phyloP scores from a whole-genome alignment of 2,329 filamentous ascomycete species.

The Lasiodiplodia gonubiensis region DNA sequence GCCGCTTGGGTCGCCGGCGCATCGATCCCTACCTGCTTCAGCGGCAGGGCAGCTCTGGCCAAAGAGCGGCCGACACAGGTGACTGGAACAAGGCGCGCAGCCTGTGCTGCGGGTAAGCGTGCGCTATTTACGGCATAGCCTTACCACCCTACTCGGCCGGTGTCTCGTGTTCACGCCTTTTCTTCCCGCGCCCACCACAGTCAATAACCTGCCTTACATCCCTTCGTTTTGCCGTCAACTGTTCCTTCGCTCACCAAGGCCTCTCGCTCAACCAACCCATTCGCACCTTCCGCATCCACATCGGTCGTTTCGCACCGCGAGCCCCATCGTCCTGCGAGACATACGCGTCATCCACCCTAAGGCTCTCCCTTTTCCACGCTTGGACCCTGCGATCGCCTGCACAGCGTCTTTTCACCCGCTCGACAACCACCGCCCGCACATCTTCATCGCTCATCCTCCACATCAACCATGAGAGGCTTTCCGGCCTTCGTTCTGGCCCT shows the following conservation, averaged over 20 bases:
- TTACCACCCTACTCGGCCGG: not conserved
- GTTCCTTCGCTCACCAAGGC: conserved; percentile 24
- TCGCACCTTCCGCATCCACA: conserved; percentile 12
- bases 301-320: not conserved
- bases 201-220: conserved; percentile 5
- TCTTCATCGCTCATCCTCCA: not conserved
- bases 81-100: not conserved
- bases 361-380: conserved; percentile 8
- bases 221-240: conserved; percentile 20
- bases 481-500: conserved; percentile 18
- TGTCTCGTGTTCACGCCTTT: conserved; percentile 21
- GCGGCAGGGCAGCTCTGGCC: not conserved
- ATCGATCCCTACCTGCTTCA: conserved; percentile 2
- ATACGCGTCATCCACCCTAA: conserved; percentile 1
- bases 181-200: conserved; percentile 1
- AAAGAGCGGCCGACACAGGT: not conserved
- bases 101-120: conserved; percentile 1
- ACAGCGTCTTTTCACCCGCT: conserved; percentile 1
- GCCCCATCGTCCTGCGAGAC: not conserved
- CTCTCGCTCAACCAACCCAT: conserved; percentile 19
- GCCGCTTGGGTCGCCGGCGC: not conserved
- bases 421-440: conserved; percentile 1
- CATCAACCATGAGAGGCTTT: conserved; percentile 22
- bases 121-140: conserved; percentile 17
- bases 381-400: conserved; percentile 10